Evolutionary conservation across 352 stramenopile species (phyloP).

Genomic region (Aphanomyces cochlioides): DNA sequence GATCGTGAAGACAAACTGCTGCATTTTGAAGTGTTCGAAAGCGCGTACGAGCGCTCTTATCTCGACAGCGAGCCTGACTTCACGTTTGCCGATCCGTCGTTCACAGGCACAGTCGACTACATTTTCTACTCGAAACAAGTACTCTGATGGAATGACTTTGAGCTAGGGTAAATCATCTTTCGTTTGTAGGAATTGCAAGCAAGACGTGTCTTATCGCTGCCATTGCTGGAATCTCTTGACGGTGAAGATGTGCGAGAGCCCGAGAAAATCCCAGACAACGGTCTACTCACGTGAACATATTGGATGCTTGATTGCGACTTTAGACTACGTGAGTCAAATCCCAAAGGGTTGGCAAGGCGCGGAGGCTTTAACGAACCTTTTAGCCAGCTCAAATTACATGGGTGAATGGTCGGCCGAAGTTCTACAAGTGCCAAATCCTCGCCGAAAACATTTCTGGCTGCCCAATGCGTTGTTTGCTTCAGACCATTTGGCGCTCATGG

Average conservation of each 20-base stretch:
- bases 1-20: constrained; percentile 53
- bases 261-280: constrained; percentile 30
- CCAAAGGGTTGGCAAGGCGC: too few species aligned
- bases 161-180: too few species aligned
- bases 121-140: constrained; percentile 69
- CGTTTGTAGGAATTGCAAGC: constrained; percentile 40
- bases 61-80: constrained; percentile 60
- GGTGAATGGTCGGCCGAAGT: constrained; percentile 41
- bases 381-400: constrained; percentile 39
- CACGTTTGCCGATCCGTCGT: constrained; percentile 57
- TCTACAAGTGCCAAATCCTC: constrained; percentile 10
- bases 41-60: constrained; percentile 60
- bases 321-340: too few species aligned
- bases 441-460: constrained; percentile 36
- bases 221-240: constrained; percentile 45
- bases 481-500: constrained; percentile 71
- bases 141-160: neutral
- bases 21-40: constrained; percentile 63
- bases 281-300: neutral
- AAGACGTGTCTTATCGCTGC: constrained; percentile 56
- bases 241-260: constrained; percentile 43
- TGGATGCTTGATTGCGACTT: constrained; percentile 34
- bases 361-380: too few species aligned
- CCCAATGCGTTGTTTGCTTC: constrained; percentile 69
- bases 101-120: constrained; percentile 74